A percentile compares a stretch with the other conserved stretches of the same genome.
These are phyloP conservation scores for Coriaria nepalensis DNA, from an alignment of 306 rosid species.

Conservation along the genomic window DNA sequence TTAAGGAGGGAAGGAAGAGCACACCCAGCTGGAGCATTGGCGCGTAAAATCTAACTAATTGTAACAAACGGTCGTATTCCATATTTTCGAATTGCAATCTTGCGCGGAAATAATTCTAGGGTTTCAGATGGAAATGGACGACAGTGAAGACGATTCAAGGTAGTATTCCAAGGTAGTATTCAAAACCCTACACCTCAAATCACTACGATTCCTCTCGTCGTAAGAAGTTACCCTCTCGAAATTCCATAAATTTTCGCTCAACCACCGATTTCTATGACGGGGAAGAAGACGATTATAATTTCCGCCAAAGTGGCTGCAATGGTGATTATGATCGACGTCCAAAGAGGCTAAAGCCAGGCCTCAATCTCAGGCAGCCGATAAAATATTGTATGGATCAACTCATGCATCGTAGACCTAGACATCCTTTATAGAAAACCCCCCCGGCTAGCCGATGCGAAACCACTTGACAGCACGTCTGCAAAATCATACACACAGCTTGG, in stretches of 20 bases:
- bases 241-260: background rate
- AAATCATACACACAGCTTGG: slow-evolving; percentile 50
- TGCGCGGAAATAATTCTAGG: no score
- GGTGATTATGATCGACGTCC: no score
- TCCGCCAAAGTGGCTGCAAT: no score
- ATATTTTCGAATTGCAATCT: no score
- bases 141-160: slow-evolving; percentile 1
- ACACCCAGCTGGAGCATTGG: no score
- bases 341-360: no score
- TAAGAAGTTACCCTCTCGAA: background rate
- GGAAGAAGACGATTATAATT: no score
- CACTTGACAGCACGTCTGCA: slow-evolving; percentile 64
- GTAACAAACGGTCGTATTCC: no score
- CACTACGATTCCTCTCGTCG: background rate
- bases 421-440: slow-evolving; percentile 64
- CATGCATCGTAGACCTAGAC: slow-evolving; percentile 74
- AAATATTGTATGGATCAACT: slow-evolving; percentile 56
- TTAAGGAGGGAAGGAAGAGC: no score
- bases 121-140: no score
- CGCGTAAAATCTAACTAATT: no score
- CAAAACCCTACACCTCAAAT: slow-evolving; percentile 4
- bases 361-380: slow-evolving; percentile 48
- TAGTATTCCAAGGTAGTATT: no score
- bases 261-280: background rate
- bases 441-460: slow-evolving; percentile 52